Conservation (phyloP, 208 protist genomes). For the Leishmania turanica region DNA sequence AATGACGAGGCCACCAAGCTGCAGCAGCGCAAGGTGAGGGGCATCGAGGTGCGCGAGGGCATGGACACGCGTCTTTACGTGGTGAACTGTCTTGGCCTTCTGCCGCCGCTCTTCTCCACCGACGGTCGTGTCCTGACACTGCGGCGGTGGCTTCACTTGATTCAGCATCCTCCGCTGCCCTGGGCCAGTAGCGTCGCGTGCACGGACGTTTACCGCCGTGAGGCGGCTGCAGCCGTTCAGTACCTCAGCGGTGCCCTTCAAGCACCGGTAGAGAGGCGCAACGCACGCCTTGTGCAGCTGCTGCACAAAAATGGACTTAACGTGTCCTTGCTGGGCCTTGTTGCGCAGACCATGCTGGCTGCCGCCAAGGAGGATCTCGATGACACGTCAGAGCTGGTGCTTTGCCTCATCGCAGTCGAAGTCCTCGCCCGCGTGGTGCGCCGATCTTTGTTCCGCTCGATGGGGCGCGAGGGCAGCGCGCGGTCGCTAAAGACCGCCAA, state of each 20-base stretch:
- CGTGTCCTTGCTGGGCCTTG: conserved; percentile 41
- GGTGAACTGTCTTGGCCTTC: conserved; percentile 45
- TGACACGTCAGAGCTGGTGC: conserved; percentile 28
- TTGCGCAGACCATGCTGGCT: conserved; percentile 32
- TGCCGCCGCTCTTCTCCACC: conserved; percentile 36
- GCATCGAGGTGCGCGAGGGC: conserved; percentile 55
- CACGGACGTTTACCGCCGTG: conserved; percentile 27
- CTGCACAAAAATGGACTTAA: conserved; percentile 49
- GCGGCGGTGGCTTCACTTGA: conserved; percentile 48
- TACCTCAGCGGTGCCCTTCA: conserved; percentile 33
- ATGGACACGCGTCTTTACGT: conserved; percentile 57
- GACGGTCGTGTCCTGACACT: conserved; percentile 26
- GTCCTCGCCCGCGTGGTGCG: conserved; percentile 55
- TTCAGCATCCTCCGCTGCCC: conserved; percentile 26
- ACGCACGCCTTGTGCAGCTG: conserved; percentile 35
- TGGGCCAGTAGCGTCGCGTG: conserved; percentile 11
- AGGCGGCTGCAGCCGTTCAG: conserved; percentile 8
- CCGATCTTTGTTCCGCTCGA: conserved; percentile 34
- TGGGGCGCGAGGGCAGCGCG: conserved; percentile 23
- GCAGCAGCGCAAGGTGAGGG: conserved; percentile 24
- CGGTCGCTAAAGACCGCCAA: conserved; percentile 27
- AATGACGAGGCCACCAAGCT: not conserved
- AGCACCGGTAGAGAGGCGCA: conserved; percentile 29
- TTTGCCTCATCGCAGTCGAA: conserved; percentile 42
- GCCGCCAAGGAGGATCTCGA: conserved; percentile 38